A percentile compares a stretch with the other conserved stretches of the same genome.
These are phyloP conservation scores for Aureobasidium melanogenum DNA, from an alignment of 2,329 filamentous ascomycete species.

Conservation along the genomic window DNA sequence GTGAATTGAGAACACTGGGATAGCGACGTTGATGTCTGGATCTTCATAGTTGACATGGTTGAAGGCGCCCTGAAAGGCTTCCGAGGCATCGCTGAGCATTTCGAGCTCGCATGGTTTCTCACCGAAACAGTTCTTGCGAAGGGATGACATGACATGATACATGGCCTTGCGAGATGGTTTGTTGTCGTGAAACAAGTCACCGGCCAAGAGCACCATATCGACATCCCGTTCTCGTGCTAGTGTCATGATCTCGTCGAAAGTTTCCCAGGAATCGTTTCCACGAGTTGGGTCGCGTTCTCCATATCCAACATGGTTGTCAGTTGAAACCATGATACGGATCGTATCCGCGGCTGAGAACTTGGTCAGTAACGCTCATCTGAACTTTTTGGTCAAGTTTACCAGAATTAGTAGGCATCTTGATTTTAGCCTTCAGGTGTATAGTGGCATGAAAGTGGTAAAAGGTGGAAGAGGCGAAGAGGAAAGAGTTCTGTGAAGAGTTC, in stretches of 20 bases:
- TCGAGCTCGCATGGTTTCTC: slow-evolving; percentile 94
- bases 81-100: slow-evolving; percentile 84
- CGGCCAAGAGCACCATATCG: slow-evolving; percentile 92
- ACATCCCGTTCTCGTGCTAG: slow-evolving; percentile 82
- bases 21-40: slow-evolving; percentile 90
- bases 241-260: slow-evolving; percentile 91
- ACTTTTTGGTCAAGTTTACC: background rate
- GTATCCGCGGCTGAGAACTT: slow-evolving; percentile 56
- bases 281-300: slow-evolving; percentile 87
- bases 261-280: slow-evolving; percentile 95
- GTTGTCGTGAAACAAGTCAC: slow-evolving; percentile 96
- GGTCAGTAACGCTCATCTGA: background rate
- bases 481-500: background rate
- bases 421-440: background rate
- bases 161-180: slow-evolving; percentile 92
- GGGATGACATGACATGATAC: slow-evolving; percentile 93
- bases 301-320: slow-evolving; percentile 96
- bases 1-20: slow-evolving; percentile 96
- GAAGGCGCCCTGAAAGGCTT: slow-evolving; percentile 81
- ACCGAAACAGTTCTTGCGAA: slow-evolving; percentile 87
- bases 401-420: slow-evolving; percentile 7
- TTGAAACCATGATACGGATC: slow-evolving; percentile 87
- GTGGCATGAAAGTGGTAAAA: background rate
- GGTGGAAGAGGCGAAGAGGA: background rate
- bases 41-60: slow-evolving; percentile 97